Evolutionary conservation across 345 rosid genomes (phyloP), one percentile per base, ranked within the genome.

Genomic region (Euphorbia tirucalli): DNA sequence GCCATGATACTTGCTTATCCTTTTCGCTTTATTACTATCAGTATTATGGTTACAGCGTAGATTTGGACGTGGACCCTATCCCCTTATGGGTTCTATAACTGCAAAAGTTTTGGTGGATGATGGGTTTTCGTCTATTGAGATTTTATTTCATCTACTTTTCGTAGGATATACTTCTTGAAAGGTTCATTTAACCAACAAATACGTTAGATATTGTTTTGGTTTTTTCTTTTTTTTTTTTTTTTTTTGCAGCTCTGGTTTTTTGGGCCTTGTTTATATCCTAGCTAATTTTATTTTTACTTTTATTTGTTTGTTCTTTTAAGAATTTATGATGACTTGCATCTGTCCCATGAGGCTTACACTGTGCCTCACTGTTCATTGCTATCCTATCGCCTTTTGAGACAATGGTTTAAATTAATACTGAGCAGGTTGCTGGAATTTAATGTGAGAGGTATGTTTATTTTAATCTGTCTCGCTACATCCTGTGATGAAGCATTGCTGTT

Each of bases 271-370:
- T n/a, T 15, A 63, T 22, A 14, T 39, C 59, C 22, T 52, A 31
- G 49, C 76, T 50, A 54, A 46, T 61, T 39, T 19, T 19, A 18
- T 61, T 66, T 32, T 71, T 8, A 37, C 55, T 54, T 72, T 50
- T 57, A 24, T 18, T 4, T 67, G n/a, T 67, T 43, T 48, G 21
- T 61, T 66, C 67, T n/a, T 61, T 65, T 21, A 61, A 44, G 65
- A 73, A 27, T 60, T 44, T 74, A 37, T 75, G 81, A 74, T 65
- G 58, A 72, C 78, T 65, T 79, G 65, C 76, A 55, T 73, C 70
- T 61, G 16, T 72, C 52, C 70, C 48, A 66, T 60, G 62, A 44
- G 77, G 73, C 39, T 8, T 19, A 30, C 37, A 37, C 49, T 62
- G 63, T 57, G 68, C 62, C 70, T 79, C 62, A 72, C 19, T 41